Evolutionary conservation across 192 early-diverging fungal species (phyloP), one percentile per base, ranked within the genome.

Genomic region (Coemansia biformis): DNA sequence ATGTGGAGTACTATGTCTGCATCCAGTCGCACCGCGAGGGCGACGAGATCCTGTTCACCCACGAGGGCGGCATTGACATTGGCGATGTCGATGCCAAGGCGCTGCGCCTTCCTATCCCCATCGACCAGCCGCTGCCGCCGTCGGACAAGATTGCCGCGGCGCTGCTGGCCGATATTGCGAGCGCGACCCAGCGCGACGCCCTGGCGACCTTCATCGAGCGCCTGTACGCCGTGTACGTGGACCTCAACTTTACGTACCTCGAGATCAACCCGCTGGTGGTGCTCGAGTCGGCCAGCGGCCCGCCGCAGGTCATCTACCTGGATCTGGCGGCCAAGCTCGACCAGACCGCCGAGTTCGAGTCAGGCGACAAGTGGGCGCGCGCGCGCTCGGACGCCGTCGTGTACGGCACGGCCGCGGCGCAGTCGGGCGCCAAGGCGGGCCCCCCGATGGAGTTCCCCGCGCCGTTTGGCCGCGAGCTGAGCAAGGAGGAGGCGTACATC

Each of bases 251-350:
- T 71, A 98, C 96, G 24, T 98, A 98, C 66, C 89, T 98, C 54
- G 96, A 98, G 75, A 98, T 98, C 83, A 98, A 98, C 78, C 96
- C 96, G 24, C 80, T 98, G 46, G 96, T 98, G 4, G 96, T 98
- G 40, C 77, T 91, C 41, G 88, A 89, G 51, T 55, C 79, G 18
- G 70, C 51, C 15, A 57, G 70, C 4, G 79, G 79, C 31, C 48
- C 64, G 16, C 77, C 85, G 29, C 81, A 86, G 73, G 87, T 98
- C 48, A 85, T 83, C 61, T 95, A 91, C 60, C 79, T 98, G 35
- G 95, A 98, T 78, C 76, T 98, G 55, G 95, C 95, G 46, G 93
- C 95, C 50, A 98, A 95, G 81, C 78, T 98, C 10, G 95, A 98
- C 80, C 95, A 98, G 70, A 96, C 93, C 41, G 95, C 90, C 17